Conservation (phyloP, 2,329 filamentous ascomycete species). For the Fusarium subglutinans region DNA sequence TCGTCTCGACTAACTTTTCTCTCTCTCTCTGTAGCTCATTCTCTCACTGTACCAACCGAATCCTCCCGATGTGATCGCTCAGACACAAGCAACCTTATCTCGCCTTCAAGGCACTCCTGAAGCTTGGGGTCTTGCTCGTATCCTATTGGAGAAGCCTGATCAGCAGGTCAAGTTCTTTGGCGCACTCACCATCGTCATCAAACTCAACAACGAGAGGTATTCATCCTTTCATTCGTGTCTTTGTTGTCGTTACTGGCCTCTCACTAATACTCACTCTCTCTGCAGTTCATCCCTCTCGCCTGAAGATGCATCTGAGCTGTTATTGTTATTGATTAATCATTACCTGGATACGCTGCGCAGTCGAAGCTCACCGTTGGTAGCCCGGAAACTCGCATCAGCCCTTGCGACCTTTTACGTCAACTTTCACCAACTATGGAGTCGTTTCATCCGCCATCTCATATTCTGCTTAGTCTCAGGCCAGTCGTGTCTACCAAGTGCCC, state of each 20-base stretch:
- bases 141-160: constrained; percentile 73
- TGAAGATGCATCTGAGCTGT: constrained; percentile 66
- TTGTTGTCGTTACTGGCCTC: too few relatives aligned
- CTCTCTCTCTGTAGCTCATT: constrained; percentile 52
- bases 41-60: constrained; percentile 64
- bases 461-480: constrained; percentile 60
- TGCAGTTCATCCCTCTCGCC: constrained; percentile 61
- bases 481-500: constrained; percentile 28
- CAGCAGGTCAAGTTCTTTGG: constrained; percentile 90
- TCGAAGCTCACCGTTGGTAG: constrained; percentile 67
- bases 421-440: constrained; percentile 73
- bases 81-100: constrained; percentile 78
- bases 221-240: constrained; percentile 23
- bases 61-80: constrained; percentile 56
- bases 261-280: background rate
- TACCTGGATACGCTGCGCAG: constrained; percentile 64
- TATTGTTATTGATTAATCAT: constrained; percentile 70
- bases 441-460: constrained; percentile 68
- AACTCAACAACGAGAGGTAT: constrained; percentile 90
- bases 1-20: constrained; percentile 21
- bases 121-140: constrained; percentile 87
- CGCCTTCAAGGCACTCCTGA: constrained; percentile 79
- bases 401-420: constrained; percentile 79
- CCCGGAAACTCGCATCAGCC: constrained; percentile 80
- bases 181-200: constrained; percentile 90